Evolutionary conservation across 192 early-diverging fungal genomes (phyloP), one percentile per base, ranked within the genome.

Genomic region (Kappamyces sp.): DNA sequence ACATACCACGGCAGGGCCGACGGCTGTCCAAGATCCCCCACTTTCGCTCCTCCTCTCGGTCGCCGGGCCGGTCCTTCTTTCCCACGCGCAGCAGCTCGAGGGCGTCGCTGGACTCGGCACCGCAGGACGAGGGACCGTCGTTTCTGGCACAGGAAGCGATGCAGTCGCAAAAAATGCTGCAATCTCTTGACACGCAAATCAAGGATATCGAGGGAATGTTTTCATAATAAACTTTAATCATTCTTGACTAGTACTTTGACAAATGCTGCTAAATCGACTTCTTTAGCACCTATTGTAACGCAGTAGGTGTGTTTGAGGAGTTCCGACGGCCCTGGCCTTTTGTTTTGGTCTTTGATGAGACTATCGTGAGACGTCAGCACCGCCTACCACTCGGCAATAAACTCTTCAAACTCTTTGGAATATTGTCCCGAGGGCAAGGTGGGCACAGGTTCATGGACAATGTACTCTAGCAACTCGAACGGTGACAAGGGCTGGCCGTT

Each of bases 381-480:
- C 8, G 32, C 67, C 58, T 82, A 90, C 88, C 89, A 89, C 58
- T 81, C 65, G 39, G 72, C 71, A 40, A 94, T 74, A 64, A 98
- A 84, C 41, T 87, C 85, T 51, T 86, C 84, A 55, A 98, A 80
- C 35, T 84, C 82, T 5, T 64, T 63, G 8, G 90, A 83, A 66
- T 74, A 66, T 74, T 78, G 60, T 7, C 85, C 84, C n/a, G 78
- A 65, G 39, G 80, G 77, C 50, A 93, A 74, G 44, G 77, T 70
- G 9, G 93, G 94, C 12, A 88, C 84, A 1, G 92, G 90, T 64
- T 92, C 85, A 55, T 92, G 87, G 2, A 90, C 87, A 59, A 99
- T 97, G 63, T 87, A 91, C 62, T 92, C 86, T 52, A 99, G 70
- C 23, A 99, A 75, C 69, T 99, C 97, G 71, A 99, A 92, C 5